A percentile compares a stretch with the other conserved stretches of the same genome.
phyloP scores from a whole-genome alignment of 495 filamentous ascomycete species.

The Penicillium odoratum region DNA sequence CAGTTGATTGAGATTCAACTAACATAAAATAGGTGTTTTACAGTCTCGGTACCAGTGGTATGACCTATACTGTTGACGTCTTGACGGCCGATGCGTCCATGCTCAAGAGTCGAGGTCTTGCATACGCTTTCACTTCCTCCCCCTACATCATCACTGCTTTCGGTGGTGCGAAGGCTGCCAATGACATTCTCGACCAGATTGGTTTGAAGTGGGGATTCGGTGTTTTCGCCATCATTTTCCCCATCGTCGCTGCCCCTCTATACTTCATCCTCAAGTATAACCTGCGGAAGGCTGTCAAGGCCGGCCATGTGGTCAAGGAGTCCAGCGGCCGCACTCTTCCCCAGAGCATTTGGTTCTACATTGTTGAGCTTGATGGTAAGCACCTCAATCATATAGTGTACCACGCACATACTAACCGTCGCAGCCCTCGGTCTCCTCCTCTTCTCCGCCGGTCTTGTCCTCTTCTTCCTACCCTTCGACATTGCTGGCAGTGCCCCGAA shows the following conservation, averaged over 20 bases:
- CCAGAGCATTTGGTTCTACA: constrained; percentile 48
- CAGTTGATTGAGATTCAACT: not conserved
- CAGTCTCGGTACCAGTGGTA: constrained; percentile 52
- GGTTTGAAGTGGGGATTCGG: constrained; percentile 61
- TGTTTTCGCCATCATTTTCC: constrained; percentile 57
- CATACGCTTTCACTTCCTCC: constrained; percentile 57
- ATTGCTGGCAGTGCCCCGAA: constrained; percentile 43
- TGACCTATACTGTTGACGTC: constrained; percentile 53
- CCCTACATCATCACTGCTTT: constrained; percentile 49
- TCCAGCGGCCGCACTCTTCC: constrained; percentile 37
- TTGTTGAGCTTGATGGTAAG: constrained; percentile 56
- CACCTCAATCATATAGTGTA: not conserved
- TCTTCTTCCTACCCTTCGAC: constrained; percentile 61
- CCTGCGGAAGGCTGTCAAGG: constrained; percentile 51
- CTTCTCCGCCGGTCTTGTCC: constrained; percentile 52
- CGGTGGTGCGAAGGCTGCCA: constrained; percentile 30
- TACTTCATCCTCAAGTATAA: constrained; percentile 48
- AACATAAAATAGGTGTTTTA: constrained; percentile 40
- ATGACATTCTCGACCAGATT: constrained; percentile 45
- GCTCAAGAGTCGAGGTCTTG: constrained; percentile 57
- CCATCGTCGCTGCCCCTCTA: constrained; percentile 51
- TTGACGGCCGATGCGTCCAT: constrained; percentile 62
- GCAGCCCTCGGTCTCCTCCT: constrained; percentile 51
- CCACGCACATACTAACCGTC: not conserved
- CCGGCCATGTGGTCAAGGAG: constrained; percentile 29